Conservation (phyloP, 2,329 filamentous ascomycete genomes). For the Ophiostoma piceae region DNA sequence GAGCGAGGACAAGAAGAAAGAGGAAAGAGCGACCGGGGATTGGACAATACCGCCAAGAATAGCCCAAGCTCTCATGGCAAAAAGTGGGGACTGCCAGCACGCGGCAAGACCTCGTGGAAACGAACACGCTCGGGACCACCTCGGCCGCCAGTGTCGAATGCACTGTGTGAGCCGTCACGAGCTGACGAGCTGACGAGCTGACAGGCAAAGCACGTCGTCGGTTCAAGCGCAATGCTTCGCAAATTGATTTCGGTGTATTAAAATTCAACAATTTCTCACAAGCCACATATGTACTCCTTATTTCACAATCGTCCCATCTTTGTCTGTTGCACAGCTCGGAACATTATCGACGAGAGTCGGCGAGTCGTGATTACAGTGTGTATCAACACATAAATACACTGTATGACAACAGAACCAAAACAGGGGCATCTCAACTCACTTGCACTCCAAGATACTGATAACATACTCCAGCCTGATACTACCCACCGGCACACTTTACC, state of each 20-base stretch:
- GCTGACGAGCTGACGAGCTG: background rate
- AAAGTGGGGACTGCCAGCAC: background rate
- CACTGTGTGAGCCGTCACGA: background rate
- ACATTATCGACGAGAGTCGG: background rate
- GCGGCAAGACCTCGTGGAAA: slow-evolving; percentile 3
- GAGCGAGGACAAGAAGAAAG: background rate
- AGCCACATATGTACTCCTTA: too few relatives aligned
- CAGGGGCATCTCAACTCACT: background rate
- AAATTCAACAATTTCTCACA: too few relatives aligned
- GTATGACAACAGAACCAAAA: background rate
- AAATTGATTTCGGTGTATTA: too few relatives aligned
- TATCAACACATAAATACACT: background rate
- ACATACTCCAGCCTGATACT: background rate
- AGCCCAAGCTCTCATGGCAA: background rate
- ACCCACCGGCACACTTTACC: background rate
- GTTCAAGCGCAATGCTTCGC: too few relatives aligned
- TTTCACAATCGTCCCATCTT: too few relatives aligned
- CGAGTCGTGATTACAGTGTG: background rate
- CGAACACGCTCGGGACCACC: background rate
- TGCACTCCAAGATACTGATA: background rate
- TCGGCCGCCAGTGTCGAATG: background rate
- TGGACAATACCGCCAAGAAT: background rate
- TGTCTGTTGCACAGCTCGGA: background rate
- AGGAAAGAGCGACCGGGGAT: slow-evolving; percentile 5
- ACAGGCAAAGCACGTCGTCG: background rate